phyloP scores from a whole-genome alignment of 225 moss, liverwort and hornwort species.

The Antitrichia curtipendula region DNA sequence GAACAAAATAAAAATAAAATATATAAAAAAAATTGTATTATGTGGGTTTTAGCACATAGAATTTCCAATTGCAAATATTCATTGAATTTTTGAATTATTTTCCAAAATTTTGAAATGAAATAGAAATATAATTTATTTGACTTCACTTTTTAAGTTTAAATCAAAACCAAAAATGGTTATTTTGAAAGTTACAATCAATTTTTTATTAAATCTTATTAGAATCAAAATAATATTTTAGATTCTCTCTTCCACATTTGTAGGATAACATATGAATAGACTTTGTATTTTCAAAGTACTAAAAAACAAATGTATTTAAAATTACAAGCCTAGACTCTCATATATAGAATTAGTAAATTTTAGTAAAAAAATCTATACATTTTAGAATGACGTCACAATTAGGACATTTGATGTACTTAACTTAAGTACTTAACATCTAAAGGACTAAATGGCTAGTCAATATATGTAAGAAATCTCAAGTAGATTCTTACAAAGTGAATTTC shows the following conservation, averaged over 20 bases:
- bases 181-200: background rate
- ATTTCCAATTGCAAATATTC: background rate
- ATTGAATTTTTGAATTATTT: background rate
- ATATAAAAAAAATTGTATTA: too few species aligned
- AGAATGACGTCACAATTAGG: background rate
- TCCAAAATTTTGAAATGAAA: background rate
- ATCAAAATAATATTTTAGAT: background rate
- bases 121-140: background rate
- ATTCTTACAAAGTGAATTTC: too few species aligned
- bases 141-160: too few species aligned
- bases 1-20: too few species aligned
- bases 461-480: too few species aligned
- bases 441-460: too few species aligned
- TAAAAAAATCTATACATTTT: background rate
- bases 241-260: background rate
- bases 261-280: background rate
- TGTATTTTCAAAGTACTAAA: background rate
- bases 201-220: background rate
- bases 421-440: too few species aligned
- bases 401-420: too few species aligned
- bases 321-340: fast-evolving
- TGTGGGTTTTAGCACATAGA: too few species aligned
- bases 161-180: background rate
- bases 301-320: fast-evolving
- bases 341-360: background rate